These are phyloP conservation scores for Suhomyces sp. DNA, from an alignment of 805 yeast genomes.

Conservation along the genomic window DNA sequence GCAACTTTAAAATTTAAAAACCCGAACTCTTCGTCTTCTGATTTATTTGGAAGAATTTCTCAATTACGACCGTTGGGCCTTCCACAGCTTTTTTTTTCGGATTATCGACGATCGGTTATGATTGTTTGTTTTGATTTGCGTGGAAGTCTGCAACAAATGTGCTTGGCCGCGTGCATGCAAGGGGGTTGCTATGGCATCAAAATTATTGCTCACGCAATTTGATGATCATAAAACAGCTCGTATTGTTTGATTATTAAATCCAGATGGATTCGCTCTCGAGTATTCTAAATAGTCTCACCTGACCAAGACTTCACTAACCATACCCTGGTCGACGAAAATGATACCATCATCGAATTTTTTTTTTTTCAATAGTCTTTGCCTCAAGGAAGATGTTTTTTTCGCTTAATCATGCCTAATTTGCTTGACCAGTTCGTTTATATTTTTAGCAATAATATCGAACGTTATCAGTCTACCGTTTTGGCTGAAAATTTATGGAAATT, in stretches of 20 bases:
- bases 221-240: neutral
- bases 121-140: neutral
- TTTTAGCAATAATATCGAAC: neutral
- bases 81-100: neutral
- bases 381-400: neutral
- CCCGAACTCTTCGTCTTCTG: neutral
- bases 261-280: neutral
- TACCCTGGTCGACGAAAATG: neutral
- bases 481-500: neutral
- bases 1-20: neutral
- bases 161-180: neutral
- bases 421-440: neutral
- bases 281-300: neutral
- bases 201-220: neutral
- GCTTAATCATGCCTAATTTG: neutral
- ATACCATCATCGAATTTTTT: neutral
- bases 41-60: neutral
- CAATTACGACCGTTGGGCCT: neutral
- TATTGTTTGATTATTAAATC: neutral
- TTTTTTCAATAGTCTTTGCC: neutral
- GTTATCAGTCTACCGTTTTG: neutral
- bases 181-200: neutral
- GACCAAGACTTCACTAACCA: neutral
- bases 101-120: constrained; percentile 1
- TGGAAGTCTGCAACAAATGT: constrained; percentile 1